These are phyloP conservation scores for Porphyrellus cyaneotinctus DNA, from an alignment of 768 basidiomycete genomes.

Conservation along the genomic window DNA sequence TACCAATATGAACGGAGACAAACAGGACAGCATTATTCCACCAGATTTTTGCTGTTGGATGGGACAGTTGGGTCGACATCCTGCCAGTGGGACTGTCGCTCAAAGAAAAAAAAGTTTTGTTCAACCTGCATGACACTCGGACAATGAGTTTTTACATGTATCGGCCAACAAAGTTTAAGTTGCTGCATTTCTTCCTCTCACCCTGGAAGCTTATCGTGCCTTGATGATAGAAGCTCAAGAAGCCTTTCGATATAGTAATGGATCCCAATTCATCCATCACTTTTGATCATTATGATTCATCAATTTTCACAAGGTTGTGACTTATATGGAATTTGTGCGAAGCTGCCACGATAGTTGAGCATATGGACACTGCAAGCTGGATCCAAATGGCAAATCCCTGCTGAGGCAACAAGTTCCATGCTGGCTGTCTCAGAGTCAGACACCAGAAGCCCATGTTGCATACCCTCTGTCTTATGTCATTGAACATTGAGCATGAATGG, in stretches of 20 bases:
- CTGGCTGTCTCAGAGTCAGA: neutral
- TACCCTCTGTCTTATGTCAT: neutral
- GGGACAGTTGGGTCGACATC: neutral
- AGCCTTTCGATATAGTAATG: neutral
- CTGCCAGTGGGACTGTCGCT: neutral
- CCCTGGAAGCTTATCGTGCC: neutral
- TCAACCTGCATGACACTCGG: neutral
- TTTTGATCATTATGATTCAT: neutral
- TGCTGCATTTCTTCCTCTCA: neutral
- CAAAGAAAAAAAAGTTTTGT: neutral
- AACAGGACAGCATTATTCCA: constrained; percentile 4
- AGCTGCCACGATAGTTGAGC: neutral
- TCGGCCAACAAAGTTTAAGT: neutral
- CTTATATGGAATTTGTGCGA: neutral
- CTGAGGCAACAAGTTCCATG: neutral
- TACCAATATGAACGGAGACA: constrained; percentile 4
- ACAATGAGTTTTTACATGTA: neutral
- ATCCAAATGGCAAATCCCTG: neutral
- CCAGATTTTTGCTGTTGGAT: constrained; percentile 1
- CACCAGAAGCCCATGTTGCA: neutral
- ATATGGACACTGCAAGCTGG: constrained; percentile 1
- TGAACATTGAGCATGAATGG: neutral
- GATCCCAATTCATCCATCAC: neutral
- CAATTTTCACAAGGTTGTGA: neutral
- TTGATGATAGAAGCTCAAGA: neutral